These are phyloP conservation scores for Penicillium lagena DNA, from an alignment of 495 filamentous ascomycete species.

Conservation along the genomic window DNA sequence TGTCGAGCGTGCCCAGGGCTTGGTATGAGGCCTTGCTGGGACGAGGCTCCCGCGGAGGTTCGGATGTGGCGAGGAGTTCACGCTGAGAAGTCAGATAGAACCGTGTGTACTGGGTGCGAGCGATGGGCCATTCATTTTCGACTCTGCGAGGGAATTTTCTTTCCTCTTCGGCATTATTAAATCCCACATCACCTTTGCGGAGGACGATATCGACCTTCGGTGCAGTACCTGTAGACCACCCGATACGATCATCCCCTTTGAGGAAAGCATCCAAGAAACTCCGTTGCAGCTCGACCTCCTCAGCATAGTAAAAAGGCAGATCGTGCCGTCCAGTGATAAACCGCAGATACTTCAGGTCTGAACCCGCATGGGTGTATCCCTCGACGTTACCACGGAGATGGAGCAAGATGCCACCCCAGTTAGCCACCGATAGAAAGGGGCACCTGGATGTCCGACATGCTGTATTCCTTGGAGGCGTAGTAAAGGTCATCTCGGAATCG, in stretches of 20 bases:
- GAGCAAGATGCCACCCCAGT: conserved; percentile 59
- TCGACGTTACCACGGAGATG: conserved; percentile 61
- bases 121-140: conserved; percentile 59
- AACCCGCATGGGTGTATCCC: conserved; percentile 53
- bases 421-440: conserved; percentile 55
- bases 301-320: conserved; percentile 62
- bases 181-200: conserved; percentile 56
- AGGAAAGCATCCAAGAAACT: conserved; percentile 65
- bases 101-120: conserved; percentile 51
- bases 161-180: conserved; percentile 53
- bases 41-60: neutral
- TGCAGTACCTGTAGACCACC: conserved; percentile 53
- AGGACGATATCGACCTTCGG: conserved; percentile 51
- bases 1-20: conserved; percentile 46
- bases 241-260: conserved; percentile 51
- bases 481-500: conserved; percentile 53
- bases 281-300: conserved; percentile 57
- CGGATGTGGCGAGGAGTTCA: conserved; percentile 18
- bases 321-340: conserved; percentile 66
- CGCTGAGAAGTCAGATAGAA: conserved; percentile 43
- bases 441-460: conserved; percentile 54
- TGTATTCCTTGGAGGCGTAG: conserved; percentile 54
- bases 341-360: conserved; percentile 56
- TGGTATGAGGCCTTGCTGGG: conserved; percentile 42
- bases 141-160: conserved; percentile 40